Percentiles rank a stretch among this genome's conserved stretches.
Conservation (phyloP, 2,329 filamentous ascomycete genomes). For the Grosmannia huntii region DNA sequence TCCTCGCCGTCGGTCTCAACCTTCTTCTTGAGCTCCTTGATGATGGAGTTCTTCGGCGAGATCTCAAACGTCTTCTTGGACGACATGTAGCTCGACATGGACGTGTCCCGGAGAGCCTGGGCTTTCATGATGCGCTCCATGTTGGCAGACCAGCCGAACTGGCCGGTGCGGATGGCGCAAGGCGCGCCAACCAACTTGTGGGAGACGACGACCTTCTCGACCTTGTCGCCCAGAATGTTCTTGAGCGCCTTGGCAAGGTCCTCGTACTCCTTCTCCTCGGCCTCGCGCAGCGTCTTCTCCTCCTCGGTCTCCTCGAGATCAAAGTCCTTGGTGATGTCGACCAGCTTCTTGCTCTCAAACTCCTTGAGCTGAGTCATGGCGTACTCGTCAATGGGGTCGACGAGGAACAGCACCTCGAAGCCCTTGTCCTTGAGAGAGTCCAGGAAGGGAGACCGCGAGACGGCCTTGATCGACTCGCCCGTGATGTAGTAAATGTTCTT, state of each 20-base stretch:
- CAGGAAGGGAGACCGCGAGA: conserved; percentile 96
- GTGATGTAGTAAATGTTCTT: conserved; percentile 99
- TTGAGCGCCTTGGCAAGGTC: conserved; percentile 89
- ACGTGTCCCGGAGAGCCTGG: conserved; percentile 97
- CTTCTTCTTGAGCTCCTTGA: conserved; percentile 99
- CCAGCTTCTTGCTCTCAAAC: conserved; percentile 99
- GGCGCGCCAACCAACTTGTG: conserved; percentile 93
- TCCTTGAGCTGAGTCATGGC: conserved; percentile 99
- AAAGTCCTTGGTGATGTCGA: conserved; percentile 99
- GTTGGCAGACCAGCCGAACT: conserved; percentile 99
- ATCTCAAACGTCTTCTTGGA: conserved; percentile 99
- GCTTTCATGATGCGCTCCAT: conserved; percentile 99
- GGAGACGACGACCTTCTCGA: conserved; percentile 98
- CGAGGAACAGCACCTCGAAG: conserved; percentile 98
- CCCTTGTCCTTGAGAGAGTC: conserved; percentile 97
- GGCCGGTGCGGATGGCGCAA: conserved; percentile 97
- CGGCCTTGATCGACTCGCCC: conserved; percentile 97
- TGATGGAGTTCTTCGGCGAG: conserved; percentile 94
- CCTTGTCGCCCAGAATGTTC: conserved; percentile 98
- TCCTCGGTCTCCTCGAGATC: conserved; percentile 99
- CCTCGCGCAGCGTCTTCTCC: conserved; percentile 93
- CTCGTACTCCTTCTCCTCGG: conserved; percentile 98
- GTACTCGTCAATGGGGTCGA: conserved; percentile 98
- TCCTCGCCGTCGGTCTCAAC: conserved; percentile 95
- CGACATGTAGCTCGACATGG: conserved; percentile 99